Conservation (phyloP, 2,329 filamentous ascomycete species). For the Colletotrichum australisinense region DNA sequence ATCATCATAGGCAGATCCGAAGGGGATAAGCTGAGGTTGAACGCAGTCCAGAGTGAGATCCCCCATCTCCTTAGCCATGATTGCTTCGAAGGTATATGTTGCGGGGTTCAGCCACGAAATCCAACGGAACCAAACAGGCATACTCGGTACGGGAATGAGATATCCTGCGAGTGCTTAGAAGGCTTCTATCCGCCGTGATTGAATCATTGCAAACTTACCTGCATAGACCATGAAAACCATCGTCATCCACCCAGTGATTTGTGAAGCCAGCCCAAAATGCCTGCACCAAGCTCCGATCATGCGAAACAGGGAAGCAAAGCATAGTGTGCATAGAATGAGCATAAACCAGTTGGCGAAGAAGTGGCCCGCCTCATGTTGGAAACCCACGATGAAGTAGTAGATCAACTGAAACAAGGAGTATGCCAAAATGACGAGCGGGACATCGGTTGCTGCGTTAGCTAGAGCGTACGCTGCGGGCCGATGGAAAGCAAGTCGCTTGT, state of each 20-base stretch:
- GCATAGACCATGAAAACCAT: slow-evolving; percentile 71
- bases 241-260: slow-evolving; percentile 63
- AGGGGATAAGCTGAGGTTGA: slow-evolving; percentile 17
- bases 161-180: slow-evolving; percentile 57
- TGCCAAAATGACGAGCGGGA: slow-evolving; percentile 67
- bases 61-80: slow-evolving; percentile 77
- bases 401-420: slow-evolving; percentile 58
- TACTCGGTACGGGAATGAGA: slow-evolving; percentile 61
- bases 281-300: slow-evolving; percentile 77
- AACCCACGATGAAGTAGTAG: slow-evolving; percentile 66
- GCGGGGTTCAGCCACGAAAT: slow-evolving; percentile 81
- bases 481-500: slow-evolving; percentile 60
- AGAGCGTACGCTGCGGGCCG: slow-evolving; percentile 64
- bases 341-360: slow-evolving; percentile 84
- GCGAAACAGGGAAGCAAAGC: slow-evolving; percentile 81
- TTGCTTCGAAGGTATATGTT: slow-evolving; percentile 77
- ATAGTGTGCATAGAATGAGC: slow-evolving; percentile 73
- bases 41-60: slow-evolving; percentile 54
- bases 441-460: slow-evolving; percentile 63
- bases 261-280: slow-evolving; percentile 69
- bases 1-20: not conserved
- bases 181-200: not conserved
- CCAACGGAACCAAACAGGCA: slow-evolving; percentile 81
- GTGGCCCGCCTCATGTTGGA: slow-evolving; percentile 61
- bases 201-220: slow-evolving; percentile 42